Percentiles rank a stretch among this genome's conserved stretches.
These are phyloP conservation scores for Mycena latifolia DNA, from an alignment of 768 basidiomycete species.

Conservation along the genomic window DNA sequence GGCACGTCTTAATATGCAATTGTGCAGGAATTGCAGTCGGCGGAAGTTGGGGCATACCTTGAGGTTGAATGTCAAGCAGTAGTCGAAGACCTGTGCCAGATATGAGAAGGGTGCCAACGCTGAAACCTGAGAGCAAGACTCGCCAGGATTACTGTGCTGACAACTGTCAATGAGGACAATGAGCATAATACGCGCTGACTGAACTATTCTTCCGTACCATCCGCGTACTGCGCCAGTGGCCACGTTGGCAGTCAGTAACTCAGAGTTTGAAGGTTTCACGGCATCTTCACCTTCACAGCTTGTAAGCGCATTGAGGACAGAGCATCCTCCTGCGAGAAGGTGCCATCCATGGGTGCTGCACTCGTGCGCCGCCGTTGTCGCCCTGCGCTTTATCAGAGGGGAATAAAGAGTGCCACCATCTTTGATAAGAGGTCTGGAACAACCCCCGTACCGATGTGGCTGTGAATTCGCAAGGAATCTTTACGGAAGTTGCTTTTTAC, in stretches of 20 bases:
- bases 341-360: not conserved
- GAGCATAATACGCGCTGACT: not conserved
- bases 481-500: too few relatives aligned
- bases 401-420: too few relatives aligned
- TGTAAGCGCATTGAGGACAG: constrained; percentile 4
- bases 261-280: not conserved
- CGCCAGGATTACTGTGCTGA: not conserved
- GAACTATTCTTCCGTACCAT: not conserved
- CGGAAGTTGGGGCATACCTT: not conserved
- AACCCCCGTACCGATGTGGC: too few relatives aligned
- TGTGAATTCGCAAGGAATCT: too few relatives aligned
- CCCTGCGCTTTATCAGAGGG: too few relatives aligned
- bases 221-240: constrained; percentile 12
- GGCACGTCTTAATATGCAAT: too few relatives aligned
- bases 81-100: constrained; percentile 12
- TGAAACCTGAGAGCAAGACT: too few relatives aligned
- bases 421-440: too few relatives aligned
- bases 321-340: not conserved
- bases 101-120: too few relatives aligned
- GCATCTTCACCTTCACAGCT: constrained; percentile 10
- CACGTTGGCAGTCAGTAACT: too few relatives aligned
- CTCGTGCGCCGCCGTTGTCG: too few relatives aligned
- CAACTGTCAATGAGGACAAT: not conserved
- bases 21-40: too few relatives aligned
- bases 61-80: constrained; percentile 15